Evolutionary conservation across 176 grass and related monocot species (phyloP).

Genomic region (Carex cristatella): DNA sequence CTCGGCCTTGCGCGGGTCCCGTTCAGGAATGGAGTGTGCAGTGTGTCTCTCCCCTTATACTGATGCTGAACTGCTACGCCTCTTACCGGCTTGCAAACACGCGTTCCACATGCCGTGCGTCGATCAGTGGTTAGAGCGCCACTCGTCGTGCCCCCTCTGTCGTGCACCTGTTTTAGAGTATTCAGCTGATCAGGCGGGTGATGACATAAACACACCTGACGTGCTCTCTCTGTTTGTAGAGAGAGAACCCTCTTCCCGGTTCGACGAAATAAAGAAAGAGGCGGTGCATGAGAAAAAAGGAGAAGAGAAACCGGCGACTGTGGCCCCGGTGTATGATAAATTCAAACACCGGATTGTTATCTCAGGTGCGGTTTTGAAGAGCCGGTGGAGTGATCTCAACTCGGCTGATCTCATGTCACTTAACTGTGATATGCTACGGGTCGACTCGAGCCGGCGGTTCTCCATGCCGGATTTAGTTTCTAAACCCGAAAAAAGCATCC

Average conservation of each 20-base stretch:
- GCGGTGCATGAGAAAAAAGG: neutral
- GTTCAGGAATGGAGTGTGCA: conserved; percentile 74
- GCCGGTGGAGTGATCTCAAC: conserved; percentile 94
- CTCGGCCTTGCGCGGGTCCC: conserved; percentile 46
- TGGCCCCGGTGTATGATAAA: conserved; percentile 30
- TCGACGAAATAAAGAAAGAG: conserved; percentile 1
- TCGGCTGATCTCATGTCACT: conserved; percentile 63
- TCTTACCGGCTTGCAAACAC: conserved; percentile 77
- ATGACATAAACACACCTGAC: neutral
- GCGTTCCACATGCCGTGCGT: conserved; percentile 77
- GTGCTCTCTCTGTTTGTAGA: conserved; percentile 51
- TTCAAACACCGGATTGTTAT: conserved; percentile 71
- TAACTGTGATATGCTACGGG: conserved; percentile 53
- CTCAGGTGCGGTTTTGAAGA: conserved; percentile 68
- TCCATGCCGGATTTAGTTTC: neutral
- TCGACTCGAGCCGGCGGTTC: conserved; percentile 42
- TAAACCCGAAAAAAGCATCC: neutral
- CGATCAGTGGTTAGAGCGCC: conserved; percentile 66
- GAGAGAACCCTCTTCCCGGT: conserved; percentile 46
- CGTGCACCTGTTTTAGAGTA: conserved; percentile 38
- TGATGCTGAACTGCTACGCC: conserved; percentile 69
- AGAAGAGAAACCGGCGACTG: neutral
- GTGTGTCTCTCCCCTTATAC: conserved; percentile 77
- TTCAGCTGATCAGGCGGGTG: conserved; percentile 11
- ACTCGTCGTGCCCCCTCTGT: conserved; percentile 84